These are phyloP conservation scores for Ceratocystis eucalypticola DNA, from an alignment of 2,329 filamentous ascomycete species.

Conservation along the genomic window DNA sequence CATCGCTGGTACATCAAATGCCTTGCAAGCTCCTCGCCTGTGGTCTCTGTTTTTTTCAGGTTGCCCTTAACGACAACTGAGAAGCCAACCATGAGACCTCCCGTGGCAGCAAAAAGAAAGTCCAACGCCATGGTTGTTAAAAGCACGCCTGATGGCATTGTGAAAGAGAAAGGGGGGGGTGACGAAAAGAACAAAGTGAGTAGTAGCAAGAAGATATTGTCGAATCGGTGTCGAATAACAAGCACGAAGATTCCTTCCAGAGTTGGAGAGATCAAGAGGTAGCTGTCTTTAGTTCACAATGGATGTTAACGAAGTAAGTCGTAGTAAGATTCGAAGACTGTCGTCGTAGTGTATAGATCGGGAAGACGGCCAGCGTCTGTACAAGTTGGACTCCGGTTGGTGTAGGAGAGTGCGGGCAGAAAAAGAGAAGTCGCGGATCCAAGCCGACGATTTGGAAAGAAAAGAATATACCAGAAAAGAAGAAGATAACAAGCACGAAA, in stretches of 20 bases:
- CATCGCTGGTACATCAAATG: conserved; percentile 41
- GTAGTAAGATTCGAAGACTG: background rate
- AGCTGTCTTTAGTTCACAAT: background rate
- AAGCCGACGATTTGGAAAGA: conserved; percentile 8
- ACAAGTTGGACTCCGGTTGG: background rate
- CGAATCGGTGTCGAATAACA: no score
- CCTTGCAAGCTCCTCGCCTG: conserved; percentile 36
- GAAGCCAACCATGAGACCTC: conserved; percentile 42
- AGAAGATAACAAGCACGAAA: background rate
- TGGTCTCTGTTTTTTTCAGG: conserved; percentile 30
- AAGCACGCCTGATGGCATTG: conserved; percentile 44
- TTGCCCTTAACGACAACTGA: conserved; percentile 38
- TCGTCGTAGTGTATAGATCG: background rate
- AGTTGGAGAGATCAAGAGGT: background rate
- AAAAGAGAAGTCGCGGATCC: conserved; percentile 7
- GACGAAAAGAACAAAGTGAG: no score
- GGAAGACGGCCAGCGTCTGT: conserved; percentile 13
- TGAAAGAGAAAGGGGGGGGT: background rate
- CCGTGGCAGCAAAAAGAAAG: conserved; percentile 39
- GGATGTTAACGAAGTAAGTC: background rate
- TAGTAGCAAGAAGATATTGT: background rate
- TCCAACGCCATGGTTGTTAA: conserved; percentile 36
- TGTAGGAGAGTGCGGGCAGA: background rate
- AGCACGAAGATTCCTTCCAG: background rate
- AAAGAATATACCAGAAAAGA: conserved; percentile 1